These are phyloP conservation scores for Phialemoniopsis sp. DNA, from an alignment of 2,329 filamentous ascomycete genomes.

Conservation along the genomic window DNA sequence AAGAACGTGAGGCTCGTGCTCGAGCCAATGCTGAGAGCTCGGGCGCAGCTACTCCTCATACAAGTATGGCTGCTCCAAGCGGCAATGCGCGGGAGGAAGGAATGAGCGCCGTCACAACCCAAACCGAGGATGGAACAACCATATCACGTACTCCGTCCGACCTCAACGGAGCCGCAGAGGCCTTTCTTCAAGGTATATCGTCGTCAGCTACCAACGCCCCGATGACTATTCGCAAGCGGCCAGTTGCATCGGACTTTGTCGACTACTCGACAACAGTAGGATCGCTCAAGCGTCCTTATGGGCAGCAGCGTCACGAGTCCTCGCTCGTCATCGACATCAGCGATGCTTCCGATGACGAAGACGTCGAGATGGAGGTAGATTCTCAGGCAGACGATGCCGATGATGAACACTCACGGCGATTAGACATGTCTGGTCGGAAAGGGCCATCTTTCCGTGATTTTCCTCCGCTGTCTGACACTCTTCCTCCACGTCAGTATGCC, in stretches of 20 bases:
- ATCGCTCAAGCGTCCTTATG: slow-evolving; percentile 57
- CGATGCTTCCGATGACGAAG: slow-evolving; percentile 60
- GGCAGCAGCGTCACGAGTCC: slow-evolving; percentile 52
- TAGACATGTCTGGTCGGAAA: slow-evolving; percentile 23
- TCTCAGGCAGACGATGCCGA: slow-evolving; percentile 40
- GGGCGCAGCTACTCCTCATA: no score
- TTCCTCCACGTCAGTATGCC: slow-evolving; percentile 29
- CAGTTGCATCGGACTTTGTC: slow-evolving; percentile 67
- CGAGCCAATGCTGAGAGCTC: no score
- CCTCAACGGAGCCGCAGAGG: no score
- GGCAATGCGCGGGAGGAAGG: no score
- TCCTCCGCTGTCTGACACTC: slow-evolving; percentile 34
- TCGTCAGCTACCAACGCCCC: slow-evolving; percentile 11
- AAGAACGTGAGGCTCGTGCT: slow-evolving; percentile 28
- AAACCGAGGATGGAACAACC: no score
- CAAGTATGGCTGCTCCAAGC: no score
- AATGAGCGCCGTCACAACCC: no score
- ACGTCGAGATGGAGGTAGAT: slow-evolving; percentile 65
- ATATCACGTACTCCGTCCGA: no score
- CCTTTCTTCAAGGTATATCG: slow-evolving; percentile 3
- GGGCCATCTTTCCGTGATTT: slow-evolving; percentile 37
- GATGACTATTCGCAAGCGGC: slow-evolving; percentile 30
- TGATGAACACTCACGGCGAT: slow-evolving; percentile 21
- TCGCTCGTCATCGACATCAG: slow-evolving; percentile 81
- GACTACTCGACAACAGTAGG: slow-evolving; percentile 37